Conservation (phyloP, 805 yeast species). For the Candida manassasensis region DNA sequence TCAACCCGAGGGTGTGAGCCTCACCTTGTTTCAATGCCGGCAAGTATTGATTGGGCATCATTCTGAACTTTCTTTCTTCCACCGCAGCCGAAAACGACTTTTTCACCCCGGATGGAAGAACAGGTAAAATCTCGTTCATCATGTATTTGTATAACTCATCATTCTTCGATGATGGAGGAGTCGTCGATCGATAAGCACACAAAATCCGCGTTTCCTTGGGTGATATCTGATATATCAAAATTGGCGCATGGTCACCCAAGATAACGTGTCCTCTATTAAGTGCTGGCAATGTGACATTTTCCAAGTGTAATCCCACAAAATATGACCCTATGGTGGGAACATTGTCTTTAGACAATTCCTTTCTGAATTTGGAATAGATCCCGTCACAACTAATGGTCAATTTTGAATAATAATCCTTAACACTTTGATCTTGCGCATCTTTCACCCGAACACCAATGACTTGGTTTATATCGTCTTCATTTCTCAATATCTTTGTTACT, state of each 20-base stretch:
- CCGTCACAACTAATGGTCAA: conserved; percentile 87
- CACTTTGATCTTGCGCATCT: conserved; percentile 34
- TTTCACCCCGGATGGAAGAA: conserved; percentile 57
- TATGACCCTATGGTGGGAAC: conserved; percentile 73
- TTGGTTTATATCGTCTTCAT: conserved; percentile 41
- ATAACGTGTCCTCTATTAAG: conserved; percentile 86
- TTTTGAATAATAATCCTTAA: conserved; percentile 49
- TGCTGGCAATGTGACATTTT: conserved; percentile 70
- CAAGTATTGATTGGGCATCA: conserved; percentile 92
- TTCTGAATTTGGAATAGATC: conserved; percentile 87
- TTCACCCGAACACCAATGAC: conserved; percentile 75
- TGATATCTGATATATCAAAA: conserved; percentile 82
- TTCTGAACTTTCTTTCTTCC: conserved; percentile 49
- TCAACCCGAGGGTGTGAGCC: conserved; percentile 58
- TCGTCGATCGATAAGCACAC: conserved; percentile 75
- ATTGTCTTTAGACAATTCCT: conserved; percentile 55
- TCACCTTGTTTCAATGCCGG: conserved; percentile 65
- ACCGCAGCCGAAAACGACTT: conserved; percentile 71
- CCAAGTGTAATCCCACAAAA: conserved; percentile 78
- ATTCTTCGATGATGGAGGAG: conserved; percentile 60
- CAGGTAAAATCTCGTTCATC: conserved; percentile 53
- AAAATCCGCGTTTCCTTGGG: conserved; percentile 79
- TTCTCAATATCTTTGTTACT: conserved; percentile 61
- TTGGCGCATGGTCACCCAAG: conserved; percentile 81
- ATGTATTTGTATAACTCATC: conserved; percentile 62